Evolutionary conservation across 2,329 filamentous ascomycete genomes (phyloP).

Genomic region (Cladosporium sp.): DNA sequence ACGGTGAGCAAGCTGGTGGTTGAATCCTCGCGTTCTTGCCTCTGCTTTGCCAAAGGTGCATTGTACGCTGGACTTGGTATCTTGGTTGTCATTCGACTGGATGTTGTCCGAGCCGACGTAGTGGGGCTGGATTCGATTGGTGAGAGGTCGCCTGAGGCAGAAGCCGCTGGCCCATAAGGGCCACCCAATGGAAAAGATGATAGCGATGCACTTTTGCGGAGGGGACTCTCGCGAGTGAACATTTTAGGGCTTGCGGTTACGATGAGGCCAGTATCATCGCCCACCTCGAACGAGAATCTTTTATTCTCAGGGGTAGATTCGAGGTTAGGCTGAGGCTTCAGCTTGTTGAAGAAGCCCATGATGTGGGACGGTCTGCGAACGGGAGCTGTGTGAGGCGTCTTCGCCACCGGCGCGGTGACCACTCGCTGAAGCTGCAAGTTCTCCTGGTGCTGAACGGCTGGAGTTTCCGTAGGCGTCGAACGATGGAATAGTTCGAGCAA

Average conservation of each 20-base stretch:
- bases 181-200: constrained; percentile 13
- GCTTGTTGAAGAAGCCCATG: constrained; percentile 27
- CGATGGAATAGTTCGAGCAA: constrained; percentile 31
- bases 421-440: background rate
- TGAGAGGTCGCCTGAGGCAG: constrained; percentile 10
- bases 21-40: constrained; percentile 37
- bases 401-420: background rate
- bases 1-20: constrained; percentile 34
- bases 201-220: constrained; percentile 26
- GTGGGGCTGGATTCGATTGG: constrained; percentile 24
- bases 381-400: background rate
- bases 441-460: background rate
- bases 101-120: constrained; percentile 15
- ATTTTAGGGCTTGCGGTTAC: background rate
- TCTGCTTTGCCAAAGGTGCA: constrained; percentile 28
- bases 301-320: constrained; percentile 20
- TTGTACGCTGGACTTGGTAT: constrained; percentile 42
- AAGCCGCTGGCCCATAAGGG: background rate
- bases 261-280: constrained; percentile 34
- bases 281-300: constrained; percentile 42
- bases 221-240: constrained; percentile 13
- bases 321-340: constrained; percentile 23
- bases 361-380: constrained; percentile 19
- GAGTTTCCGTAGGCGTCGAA: background rate
- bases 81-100: constrained; percentile 29